Base-by-base conservation (phyloP, 345 rosid species). In the Camelina neglecta region DNA sequence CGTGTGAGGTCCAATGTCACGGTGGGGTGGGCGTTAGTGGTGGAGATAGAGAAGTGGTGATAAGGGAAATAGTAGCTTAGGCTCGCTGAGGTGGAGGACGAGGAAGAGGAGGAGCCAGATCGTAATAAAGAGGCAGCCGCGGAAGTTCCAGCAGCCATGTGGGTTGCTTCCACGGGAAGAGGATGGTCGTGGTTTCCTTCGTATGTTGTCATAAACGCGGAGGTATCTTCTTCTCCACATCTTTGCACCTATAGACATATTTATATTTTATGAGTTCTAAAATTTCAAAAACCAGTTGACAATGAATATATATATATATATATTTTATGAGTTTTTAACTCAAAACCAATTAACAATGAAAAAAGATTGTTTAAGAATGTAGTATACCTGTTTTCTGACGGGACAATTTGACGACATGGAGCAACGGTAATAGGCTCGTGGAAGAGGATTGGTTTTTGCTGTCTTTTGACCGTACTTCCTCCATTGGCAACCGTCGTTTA, bases 341-440 rank as follows among this genome's bases (percentile, higher is more conserved):
- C n/a, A 36, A 60, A 18, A 58, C 3, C 13, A 57, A 59, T 35
- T 5, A 8, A 4, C 4, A 5, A 59, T 9, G 13, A n/a, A 16
- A 16, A 35, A 0, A 58, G 59, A 38, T 38, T 61, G 29, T 20
- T 16, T 11, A 31, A 33, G 8, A 50, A 18, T 41, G 61, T 49
- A 38, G 21, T 59, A 49, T 81, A 92, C 97, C 93, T 93, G 98
- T 81, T 93, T 93, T 53, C 98, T 88, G 41, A 88, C 98, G 0
- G 98, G 97, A 76, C 98, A 93, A 61, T 38, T 74, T 7, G 77
- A 49, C 13, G 85, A 83, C 68, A 74, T 70, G 45, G 97, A 88
- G 81, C 98, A 93, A 3, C 98, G 96, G 56, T 93, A 93, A 80
- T 93, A 93, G n/a, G 97, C 97, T 10, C 97, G 83, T 4, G 98